Evolutionary conservation across 1,139 yeast species (phyloP).

Genomic region (Nakaseomyces sp.): DNA sequence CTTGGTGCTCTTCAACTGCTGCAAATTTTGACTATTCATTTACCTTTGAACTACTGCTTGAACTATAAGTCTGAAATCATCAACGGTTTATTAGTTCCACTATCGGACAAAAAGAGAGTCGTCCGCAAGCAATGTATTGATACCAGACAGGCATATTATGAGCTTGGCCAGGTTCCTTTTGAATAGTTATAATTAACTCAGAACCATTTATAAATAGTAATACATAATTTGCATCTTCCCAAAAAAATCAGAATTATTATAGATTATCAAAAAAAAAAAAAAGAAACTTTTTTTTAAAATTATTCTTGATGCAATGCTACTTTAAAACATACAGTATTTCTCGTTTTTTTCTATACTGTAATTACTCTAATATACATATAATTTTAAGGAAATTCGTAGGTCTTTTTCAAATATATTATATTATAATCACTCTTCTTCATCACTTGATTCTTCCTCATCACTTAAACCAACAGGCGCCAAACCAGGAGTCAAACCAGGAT

Average conservation of each 20-base stretch:
- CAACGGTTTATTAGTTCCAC: constrained; percentile 39
- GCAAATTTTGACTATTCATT: constrained; percentile 36
- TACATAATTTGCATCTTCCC: neutral
- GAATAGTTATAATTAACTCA: constrained; percentile 12
- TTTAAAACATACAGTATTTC: neutral
- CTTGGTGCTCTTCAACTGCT: constrained; percentile 50
- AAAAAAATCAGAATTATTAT: no score
- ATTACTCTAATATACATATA: no score
- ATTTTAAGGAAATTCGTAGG: no score
- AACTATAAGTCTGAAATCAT: constrained; percentile 48
- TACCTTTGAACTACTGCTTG: constrained; percentile 38
- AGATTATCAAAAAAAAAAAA: no score
- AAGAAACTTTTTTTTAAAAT: neutral
- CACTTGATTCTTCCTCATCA: constrained; percentile 36
- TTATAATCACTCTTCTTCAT: constrained; percentile 18
- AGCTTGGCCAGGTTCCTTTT: constrained; percentile 34
- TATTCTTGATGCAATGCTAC: neutral
- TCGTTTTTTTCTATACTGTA: neutral
- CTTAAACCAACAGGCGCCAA: constrained; percentile 76
- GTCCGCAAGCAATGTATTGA: constrained; percentile 72
- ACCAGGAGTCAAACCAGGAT: constrained; percentile 82
- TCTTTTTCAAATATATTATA: no score
- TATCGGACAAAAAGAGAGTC: constrained; percentile 68
- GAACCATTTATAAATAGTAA: no score
- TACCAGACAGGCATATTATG: constrained; percentile 68